Conservation (phyloP, 768 basidiomycete species). For the Sistotremastrum suecicum region DNA sequence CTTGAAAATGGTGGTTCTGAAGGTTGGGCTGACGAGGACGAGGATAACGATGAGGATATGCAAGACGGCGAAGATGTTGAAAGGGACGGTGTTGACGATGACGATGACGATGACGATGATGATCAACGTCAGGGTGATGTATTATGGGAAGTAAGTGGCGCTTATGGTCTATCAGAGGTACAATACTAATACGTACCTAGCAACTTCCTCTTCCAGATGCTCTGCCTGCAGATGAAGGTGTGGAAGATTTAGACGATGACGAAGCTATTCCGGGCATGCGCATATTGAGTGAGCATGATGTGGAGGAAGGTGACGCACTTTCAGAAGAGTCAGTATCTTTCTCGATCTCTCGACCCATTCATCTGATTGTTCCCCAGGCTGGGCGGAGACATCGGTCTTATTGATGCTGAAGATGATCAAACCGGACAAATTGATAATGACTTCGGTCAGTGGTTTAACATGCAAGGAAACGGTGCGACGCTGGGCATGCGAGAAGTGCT, state of each 20-base stretch:
- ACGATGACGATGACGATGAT: constrained; percentile 32
- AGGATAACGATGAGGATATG: constrained; percentile 36
- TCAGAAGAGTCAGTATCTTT: neutral
- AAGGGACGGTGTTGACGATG: constrained; percentile 25
- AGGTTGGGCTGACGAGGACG: constrained; percentile 34
- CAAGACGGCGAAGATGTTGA: constrained; percentile 36
- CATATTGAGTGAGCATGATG: constrained; percentile 12
- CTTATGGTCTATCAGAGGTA: neutral
- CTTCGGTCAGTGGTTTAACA: constrained; percentile 26
- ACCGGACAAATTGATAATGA: constrained; percentile 6
- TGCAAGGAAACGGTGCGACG: constrained; percentile 29
- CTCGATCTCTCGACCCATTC: neutral
- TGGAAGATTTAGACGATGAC: constrained; percentile 20
- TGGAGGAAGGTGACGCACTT: constrained; percentile 42
- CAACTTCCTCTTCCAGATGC: constrained; percentile 15
- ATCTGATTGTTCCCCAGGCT: constrained; percentile 12
- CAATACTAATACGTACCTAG: neutral
- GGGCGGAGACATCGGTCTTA: constrained; percentile 19
- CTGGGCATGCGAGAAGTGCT: constrained; percentile 25
- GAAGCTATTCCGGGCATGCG: constrained; percentile 14
- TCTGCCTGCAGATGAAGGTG: constrained; percentile 18
- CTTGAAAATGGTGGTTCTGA: constrained; percentile 43
- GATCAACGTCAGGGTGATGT: constrained; percentile 35
- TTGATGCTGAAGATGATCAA: constrained; percentile 13
- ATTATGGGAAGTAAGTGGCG: constrained; percentile 39